Evolutionary conservation across 495 filamentous ascomycete species (phyloP), one percentile per base, ranked within the genome.

Genomic region (Peziza echinospora): DNA sequence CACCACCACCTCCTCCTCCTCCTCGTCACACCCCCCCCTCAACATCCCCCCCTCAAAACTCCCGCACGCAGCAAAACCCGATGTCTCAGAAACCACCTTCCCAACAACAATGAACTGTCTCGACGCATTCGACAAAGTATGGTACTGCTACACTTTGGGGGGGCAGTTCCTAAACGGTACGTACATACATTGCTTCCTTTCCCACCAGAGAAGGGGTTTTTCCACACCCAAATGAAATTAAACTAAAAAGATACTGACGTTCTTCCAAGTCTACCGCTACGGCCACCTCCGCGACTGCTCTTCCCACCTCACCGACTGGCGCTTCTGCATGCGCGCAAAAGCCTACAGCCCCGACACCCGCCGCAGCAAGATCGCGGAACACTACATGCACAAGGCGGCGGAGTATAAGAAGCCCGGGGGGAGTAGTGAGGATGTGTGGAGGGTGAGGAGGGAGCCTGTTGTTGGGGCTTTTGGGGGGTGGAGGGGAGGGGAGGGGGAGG

Each of bases 391-490:
- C 63, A 82, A 80, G 64, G 75, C 75, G 44, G 69, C 64, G 54
- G 82, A 82, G 63, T 84, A 84, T 60, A 75, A 70, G 66, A 67
- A 65, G 21, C n/a, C n/a, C n/a, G 76, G 71, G 7, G 70, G 71
- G n/a, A 87, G 77, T 54, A 93, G 84, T 65, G 82, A 92, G 67
- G 84, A 93, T 71, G 70, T 97, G 30, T 96, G 91, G 91, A 72
- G 79, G 64, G 62, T 72, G 49, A 72, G 89, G 50, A 59, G 61
- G 24, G 62, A 64, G 51, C 60, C 58, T 50, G 49, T 78, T 5
- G 56, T 60, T 51, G 55, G 45, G 7, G 48, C 53, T 5, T 60
- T 60, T 24, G 21, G n/a, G 22, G 21, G 41, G 41, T 37, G 30
- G 30, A 37, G 13, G 30, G 19, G 19, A 17, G 30, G 1, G 13